Evolutionary conservation across 2,329 filamentous ascomycete genomes (phyloP).

Genomic region (Trematosphaeria pertusa): DNA sequence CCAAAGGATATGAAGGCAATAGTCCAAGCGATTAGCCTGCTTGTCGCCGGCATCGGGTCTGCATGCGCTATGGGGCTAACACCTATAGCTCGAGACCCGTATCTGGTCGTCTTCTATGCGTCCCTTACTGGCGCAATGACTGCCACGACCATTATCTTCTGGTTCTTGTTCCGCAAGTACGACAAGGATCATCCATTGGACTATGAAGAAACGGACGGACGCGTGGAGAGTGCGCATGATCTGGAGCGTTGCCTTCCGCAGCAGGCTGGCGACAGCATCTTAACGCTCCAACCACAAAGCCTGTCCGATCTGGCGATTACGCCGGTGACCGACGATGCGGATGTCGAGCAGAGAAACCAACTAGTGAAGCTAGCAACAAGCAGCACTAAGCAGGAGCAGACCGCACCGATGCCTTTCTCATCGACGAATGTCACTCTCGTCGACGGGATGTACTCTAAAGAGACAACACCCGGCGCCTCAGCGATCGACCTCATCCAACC

Average conservation of each 20-base stretch:
- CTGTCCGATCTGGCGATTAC: background rate
- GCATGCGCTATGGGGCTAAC: conserved; percentile 39
- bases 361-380: background rate
- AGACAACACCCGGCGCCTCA: no score
- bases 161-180: conserved; percentile 30
- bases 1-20: conserved; percentile 52
- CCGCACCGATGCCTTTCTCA: no score
- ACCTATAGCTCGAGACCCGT: conserved; percentile 38
- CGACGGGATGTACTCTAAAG: no score
- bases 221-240: background rate
- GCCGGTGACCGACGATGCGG: background rate
- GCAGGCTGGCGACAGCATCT: no score
- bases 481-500: no score
- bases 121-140: conserved; percentile 31
- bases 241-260: no score
- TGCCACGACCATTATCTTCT: conserved; percentile 32
- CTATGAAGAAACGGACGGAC: background rate
- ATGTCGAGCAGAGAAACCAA: background rate
- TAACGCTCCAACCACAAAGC: background rate
- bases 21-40: conserved; percentile 44
- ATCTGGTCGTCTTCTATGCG: conserved; percentile 37
- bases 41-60: conserved; percentile 42
- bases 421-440: no score
- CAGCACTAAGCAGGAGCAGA: no score
- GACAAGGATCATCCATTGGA: conserved; percentile 15